Evolutionary conservation across 2,329 filamentous ascomycete species (phyloP).

Genomic region (Cercospora sesami): DNA sequence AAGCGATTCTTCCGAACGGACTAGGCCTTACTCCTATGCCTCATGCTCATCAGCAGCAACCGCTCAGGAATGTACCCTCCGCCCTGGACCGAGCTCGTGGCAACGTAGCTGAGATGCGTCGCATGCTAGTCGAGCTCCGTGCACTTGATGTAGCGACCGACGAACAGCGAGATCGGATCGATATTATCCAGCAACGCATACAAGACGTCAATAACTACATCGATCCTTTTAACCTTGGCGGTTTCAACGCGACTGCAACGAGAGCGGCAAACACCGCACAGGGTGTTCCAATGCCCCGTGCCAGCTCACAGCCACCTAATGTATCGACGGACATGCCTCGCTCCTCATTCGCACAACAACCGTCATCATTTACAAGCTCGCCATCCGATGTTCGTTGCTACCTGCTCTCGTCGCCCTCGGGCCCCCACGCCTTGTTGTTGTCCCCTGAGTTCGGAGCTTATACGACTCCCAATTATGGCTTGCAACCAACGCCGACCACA

Average conservation of each 20-base stretch:
- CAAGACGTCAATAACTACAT: slow-evolving; percentile 36
- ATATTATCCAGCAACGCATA: slow-evolving; percentile 28
- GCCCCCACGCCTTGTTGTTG: slow-evolving; percentile 48
- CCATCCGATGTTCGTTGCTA: slow-evolving; percentile 40
- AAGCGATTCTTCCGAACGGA: not conserved
- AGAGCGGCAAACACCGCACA: slow-evolving; percentile 2
- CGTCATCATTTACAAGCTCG: slow-evolving; percentile 6
- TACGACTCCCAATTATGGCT: not conserved
- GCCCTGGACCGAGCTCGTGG: slow-evolving; percentile 37
- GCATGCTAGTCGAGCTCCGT: slow-evolving; percentile 35
- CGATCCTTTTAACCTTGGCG: slow-evolving; percentile 31
- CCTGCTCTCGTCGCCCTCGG: slow-evolving; percentile 48
- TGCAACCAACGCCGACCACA: slow-evolving; percentile 23
- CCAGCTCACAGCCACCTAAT: slow-evolving; percentile 5
- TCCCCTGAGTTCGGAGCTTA: slow-evolving; percentile 41
- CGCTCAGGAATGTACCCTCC: slow-evolving; percentile 22
- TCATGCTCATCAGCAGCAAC: slow-evolving; percentile 13
- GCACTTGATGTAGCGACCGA: slow-evolving; percentile 22
- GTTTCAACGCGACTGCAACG: not conserved
- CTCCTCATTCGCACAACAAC: slow-evolving; percentile 23
- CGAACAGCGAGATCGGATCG: slow-evolving; percentile 29
- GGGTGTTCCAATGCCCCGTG: slow-evolving; percentile 7
- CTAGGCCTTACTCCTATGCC: slow-evolving; percentile 9
- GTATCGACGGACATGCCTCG: not conserved
- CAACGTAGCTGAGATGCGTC: slow-evolving; percentile 36